phyloP scores from a whole-genome alignment of 257 asterid genomes.

The Solanum virginianum region DNA sequence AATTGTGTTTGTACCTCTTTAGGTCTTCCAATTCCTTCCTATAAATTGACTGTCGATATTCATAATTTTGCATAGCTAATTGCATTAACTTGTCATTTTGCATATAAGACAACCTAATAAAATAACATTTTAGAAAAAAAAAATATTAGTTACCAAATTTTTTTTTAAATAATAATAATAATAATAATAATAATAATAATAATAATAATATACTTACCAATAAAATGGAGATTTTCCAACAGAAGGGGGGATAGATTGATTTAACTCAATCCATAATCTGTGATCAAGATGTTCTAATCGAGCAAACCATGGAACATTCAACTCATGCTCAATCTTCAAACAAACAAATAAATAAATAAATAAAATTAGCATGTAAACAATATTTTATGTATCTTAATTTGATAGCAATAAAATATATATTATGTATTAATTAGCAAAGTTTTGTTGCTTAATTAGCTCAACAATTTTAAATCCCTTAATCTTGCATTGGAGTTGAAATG shows the following conservation, averaged over 20 bases:
- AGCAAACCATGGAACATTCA: slow-evolving; percentile 40
- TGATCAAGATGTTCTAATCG: slow-evolving; percentile 50
- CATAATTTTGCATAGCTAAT: slow-evolving; percentile 39
- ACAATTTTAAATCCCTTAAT: too few relatives aligned
- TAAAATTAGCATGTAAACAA: neutral
- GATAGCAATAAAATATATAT: neutral
- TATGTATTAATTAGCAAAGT: neutral
- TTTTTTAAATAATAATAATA: too few relatives aligned
- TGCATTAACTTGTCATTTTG: slow-evolving; percentile 30
- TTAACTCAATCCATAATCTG: slow-evolving; percentile 52
- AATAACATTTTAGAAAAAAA: neutral
- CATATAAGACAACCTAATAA: slow-evolving; percentile 22
- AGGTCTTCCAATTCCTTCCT: slow-evolving; percentile 41
- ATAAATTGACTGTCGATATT: slow-evolving; percentile 30
- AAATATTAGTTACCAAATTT: neutral
- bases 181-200: too few relatives aligned
- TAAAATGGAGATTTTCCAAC: slow-evolving; percentile 28
- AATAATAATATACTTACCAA: slow-evolving; percentile 9
- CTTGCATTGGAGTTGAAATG: too few relatives aligned
- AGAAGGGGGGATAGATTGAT: slow-evolving; percentile 11
- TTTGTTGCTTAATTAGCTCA: neutral
- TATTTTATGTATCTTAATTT: neutral
- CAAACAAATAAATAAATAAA: neutral
- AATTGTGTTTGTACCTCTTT: slow-evolving; percentile 13
- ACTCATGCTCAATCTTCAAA: slow-evolving; percentile 34